A percentile compares a stretch with the other conserved stretches of the same genome.
Conservation (phyloP, 1,284 basidiomycete genomes). For the Rhodotorula sp. region DNA sequence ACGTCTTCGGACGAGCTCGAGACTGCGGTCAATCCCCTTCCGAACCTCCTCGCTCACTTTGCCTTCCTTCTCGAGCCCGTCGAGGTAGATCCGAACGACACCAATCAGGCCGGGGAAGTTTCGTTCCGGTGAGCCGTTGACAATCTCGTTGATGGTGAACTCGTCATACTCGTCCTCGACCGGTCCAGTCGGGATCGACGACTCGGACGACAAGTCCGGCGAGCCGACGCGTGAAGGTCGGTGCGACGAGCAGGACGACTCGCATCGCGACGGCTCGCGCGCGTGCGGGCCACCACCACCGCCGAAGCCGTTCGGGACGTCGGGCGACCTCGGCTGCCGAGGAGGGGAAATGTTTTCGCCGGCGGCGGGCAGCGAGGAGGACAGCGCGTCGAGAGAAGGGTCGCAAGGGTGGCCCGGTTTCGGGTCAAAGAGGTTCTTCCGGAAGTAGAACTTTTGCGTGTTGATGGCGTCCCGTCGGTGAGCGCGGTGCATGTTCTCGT, state of each 20-base stretch:
- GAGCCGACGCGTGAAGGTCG: constrained; percentile 18
- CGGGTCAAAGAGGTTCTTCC: constrained; percentile 71
- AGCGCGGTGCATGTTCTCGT: constrained; percentile 92
- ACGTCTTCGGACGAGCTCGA: constrained; percentile 73
- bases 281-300: neutral
- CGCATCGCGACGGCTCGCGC: constrained; percentile 7
- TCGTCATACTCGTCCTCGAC: constrained; percentile 82
- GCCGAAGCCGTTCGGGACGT: constrained; percentile 3
- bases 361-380: neutral
- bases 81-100: constrained; percentile 81
- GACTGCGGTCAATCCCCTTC: constrained; percentile 74
- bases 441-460: constrained; percentile 80
- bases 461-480: constrained; percentile 78
- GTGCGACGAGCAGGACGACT: constrained; percentile 22
- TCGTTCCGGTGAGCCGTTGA: constrained; percentile 64
- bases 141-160: constrained; percentile 88
- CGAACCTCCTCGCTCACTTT: constrained; percentile 67
- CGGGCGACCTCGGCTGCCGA: neutral
- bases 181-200: constrained; percentile 28
- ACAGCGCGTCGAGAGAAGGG: constrained; percentile 15
- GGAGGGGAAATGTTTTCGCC: neutral
- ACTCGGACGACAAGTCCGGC: constrained; percentile 37
- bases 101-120: constrained; percentile 81
- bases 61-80: constrained; percentile 75
- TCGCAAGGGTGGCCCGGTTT: constrained; percentile 36